These are phyloP conservation scores for Sclerotinia sclerotiorum DNA, from an alignment of 2,329 filamentous ascomycete genomes.

Conservation along the genomic window DNA sequence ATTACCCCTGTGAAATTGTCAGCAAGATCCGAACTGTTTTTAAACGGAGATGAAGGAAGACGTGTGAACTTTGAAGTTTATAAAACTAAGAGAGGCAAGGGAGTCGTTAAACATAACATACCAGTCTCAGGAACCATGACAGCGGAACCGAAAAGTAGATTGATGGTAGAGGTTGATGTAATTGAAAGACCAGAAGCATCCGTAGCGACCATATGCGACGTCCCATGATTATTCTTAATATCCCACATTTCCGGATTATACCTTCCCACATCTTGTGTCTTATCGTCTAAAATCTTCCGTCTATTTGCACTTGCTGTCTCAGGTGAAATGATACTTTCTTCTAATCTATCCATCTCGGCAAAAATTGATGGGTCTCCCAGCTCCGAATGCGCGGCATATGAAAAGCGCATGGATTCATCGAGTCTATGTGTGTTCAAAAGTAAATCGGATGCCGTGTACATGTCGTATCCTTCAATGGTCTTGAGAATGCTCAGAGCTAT, in stretches of 20 bases:
- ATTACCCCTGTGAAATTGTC: conserved; percentile 32
- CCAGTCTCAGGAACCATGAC: conserved; percentile 80
- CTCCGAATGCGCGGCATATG: conserved; percentile 74
- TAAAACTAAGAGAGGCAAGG: not conserved
- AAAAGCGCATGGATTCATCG: conserved; percentile 87
- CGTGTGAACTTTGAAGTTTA: not conserved
- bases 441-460: conserved; percentile 49
- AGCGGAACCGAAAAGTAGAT: conserved; percentile 78
- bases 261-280: conserved; percentile 67
- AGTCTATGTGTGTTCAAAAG: conserved; percentile 76
- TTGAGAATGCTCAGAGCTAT: conserved; percentile 70
- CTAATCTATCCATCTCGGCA: conserved; percentile 58
- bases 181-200: conserved; percentile 75
- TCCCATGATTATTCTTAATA: conserved; percentile 68
- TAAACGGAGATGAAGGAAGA: not conserved
- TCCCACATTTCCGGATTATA: conserved; percentile 72
- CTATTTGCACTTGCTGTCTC: conserved; percentile 60
- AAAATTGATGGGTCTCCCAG: conserved; percentile 83
- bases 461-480: conserved; percentile 67
- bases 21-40: not conserved
- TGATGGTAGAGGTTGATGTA: conserved; percentile 82
- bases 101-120: conserved; percentile 43
- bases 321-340: conserved; percentile 65
- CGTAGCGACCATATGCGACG: conserved; percentile 69
- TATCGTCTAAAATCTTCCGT: conserved; percentile 66